Evolutionary conservation across 768 basidiomycete genomes (phyloP).

Genomic region (Tulasnella sp.): DNA sequence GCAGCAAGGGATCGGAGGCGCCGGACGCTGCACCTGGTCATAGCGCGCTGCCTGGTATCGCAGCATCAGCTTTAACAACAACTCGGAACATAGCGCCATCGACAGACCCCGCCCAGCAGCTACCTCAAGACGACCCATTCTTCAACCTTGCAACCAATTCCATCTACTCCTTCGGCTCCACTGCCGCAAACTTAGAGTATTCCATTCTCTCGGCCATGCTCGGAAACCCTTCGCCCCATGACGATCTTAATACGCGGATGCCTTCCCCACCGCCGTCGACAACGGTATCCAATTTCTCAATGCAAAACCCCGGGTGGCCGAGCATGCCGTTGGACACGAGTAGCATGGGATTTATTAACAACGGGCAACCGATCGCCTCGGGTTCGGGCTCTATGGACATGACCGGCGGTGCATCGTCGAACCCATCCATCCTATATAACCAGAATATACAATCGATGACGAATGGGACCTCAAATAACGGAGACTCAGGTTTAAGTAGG

Average conservation of each 20-base stretch:
- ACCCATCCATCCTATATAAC: too few species aligned
- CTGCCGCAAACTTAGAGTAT: constrained; percentile 89
- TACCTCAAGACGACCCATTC: constrained; percentile 36
- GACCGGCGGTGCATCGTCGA: too few species aligned
- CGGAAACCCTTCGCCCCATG: constrained; percentile 42
- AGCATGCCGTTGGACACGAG: neutral
- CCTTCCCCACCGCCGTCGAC: neutral
- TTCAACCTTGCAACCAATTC: constrained; percentile 53
- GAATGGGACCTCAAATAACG: too few species aligned
- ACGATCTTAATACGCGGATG: constrained; percentile 5
- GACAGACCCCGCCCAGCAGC: neutral
- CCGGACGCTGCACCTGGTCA: neutral
- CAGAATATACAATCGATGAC: too few species aligned
- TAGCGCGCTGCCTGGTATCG: too few species aligned
- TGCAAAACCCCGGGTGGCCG: constrained; percentile 6
- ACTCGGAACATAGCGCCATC: too few species aligned
- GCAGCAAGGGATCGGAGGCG: neutral
- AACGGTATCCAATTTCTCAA: constrained; percentile 1
- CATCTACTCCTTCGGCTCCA: constrained; percentile 61
- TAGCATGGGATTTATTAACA: too few species aligned
- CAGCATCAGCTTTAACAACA: too few species aligned
- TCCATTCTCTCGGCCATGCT: constrained; percentile 88
- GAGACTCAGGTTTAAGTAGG: too few species aligned
- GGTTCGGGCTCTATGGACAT: too few species aligned
- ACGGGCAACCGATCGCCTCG: too few species aligned